Conservation (phyloP, 352 stramenopile species). For the Thalassiosira tumida region DNA sequence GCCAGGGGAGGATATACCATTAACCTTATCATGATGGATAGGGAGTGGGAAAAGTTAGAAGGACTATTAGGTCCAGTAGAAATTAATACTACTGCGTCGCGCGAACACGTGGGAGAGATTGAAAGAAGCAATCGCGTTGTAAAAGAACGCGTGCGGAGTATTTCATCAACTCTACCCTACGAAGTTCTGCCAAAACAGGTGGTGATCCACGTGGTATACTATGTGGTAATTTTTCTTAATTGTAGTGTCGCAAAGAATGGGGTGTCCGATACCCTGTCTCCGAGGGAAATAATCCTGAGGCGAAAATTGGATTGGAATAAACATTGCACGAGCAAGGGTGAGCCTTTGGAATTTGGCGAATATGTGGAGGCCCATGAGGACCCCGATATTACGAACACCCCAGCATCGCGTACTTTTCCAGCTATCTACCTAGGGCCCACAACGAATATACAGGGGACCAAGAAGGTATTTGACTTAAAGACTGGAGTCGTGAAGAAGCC, state of each 20-base stretch:
- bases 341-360: constrained; percentile 55
- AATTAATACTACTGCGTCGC: background rate
- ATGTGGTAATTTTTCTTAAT: constrained; percentile 9
- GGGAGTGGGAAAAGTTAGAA: background rate
- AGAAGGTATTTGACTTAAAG: constrained; percentile 20
- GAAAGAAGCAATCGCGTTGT: background rate
- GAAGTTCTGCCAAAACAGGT: background rate
- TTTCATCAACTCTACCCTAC: background rate
- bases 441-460: constrained; percentile 66
- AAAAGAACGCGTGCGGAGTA: background rate
- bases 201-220: constrained; percentile 1
- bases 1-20: background rate
- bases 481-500: constrained; percentile 14
- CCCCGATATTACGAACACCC: constrained; percentile 56
- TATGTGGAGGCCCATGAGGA: constrained; percentile 82
- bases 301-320: constrained; percentile 54
- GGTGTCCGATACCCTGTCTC: constrained; percentile 42
- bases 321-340: constrained; percentile 64
- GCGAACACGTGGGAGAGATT: background rate
- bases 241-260: background rate
- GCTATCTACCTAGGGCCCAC: constrained; percentile 71
- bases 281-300: constrained; percentile 56
- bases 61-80: background rate
- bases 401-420: constrained; percentile 51
- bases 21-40: background rate